A percentile compares a stretch with the other conserved stretches of the same genome.
phyloP scores from a whole-genome alignment of 371 early-diverging fungal species.

The Rhizopus stolonifer region DNA sequence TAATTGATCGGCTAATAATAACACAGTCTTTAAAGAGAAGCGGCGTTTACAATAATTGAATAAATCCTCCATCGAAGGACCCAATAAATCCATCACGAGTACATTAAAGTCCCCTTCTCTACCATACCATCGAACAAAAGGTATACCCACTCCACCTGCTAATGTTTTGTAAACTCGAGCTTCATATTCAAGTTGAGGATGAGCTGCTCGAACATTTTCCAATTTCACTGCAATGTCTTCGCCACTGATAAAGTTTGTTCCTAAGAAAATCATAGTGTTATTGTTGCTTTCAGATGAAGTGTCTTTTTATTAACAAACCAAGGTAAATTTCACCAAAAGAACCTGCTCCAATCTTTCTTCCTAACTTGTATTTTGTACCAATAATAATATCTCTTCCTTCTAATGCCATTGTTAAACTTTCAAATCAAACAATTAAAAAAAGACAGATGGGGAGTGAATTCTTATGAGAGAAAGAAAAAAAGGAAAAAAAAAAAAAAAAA shows the following conservation, averaged over 20 bases:
- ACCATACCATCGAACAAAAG: conserved; percentile 94
- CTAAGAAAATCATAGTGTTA: conserved; percentile 40
- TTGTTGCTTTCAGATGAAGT: background rate
- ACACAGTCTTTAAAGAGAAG: conserved; percentile 97
- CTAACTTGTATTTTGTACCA: conserved; percentile 92
- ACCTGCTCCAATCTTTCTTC: conserved; percentile 97
- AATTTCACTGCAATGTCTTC: conserved; percentile 97
- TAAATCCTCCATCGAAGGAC: conserved; percentile 97
- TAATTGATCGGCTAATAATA: conserved; percentile 97
- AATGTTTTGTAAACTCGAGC: conserved; percentile 92
- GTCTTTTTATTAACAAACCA: conserved; percentile 49
- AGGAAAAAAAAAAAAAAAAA: too few species aligned
- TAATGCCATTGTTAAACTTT: conserved; percentile 32
- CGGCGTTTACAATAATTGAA: conserved; percentile 98
- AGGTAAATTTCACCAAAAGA: conserved; percentile 99
- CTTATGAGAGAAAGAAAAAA: background rate
- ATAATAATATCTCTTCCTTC: conserved; percentile 49
- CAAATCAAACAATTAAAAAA: background rate
- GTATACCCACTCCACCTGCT: conserved; percentile 96
- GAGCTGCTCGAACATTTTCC: conserved; percentile 88
- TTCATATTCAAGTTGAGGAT: conserved; percentile 97
- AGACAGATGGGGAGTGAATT: background rate
- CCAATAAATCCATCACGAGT: conserved; percentile 98
- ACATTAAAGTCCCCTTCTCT: conserved; percentile 91
- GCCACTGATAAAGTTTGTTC: conserved; percentile 87